Evolutionary conservation across 495 filamentous ascomycete species (phyloP).

Genomic region (Antarctomyces pellizariae): DNA sequence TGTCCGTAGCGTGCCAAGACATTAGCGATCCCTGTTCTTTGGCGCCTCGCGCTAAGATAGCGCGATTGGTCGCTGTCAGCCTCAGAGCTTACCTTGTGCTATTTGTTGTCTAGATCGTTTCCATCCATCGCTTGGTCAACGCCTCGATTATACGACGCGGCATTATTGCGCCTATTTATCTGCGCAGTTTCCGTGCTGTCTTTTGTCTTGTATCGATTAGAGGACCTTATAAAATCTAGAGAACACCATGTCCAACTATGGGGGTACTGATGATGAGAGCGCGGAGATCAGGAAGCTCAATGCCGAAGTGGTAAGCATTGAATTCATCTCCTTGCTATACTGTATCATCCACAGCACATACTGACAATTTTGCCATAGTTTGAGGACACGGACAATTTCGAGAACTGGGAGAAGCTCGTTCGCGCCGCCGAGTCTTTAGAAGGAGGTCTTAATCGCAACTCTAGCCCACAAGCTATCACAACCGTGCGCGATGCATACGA

Average conservation of each 20-base stretch:
- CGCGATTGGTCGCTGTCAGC: no score
- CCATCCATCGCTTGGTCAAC: no score
- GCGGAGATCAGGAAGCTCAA: constrained; percentile 61
- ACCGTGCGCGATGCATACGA: constrained; percentile 71
- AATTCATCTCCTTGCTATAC: constrained; percentile 4
- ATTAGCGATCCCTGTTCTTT: neutral
- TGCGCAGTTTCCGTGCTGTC: constrained; percentile 4
- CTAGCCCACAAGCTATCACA: constrained; percentile 78
- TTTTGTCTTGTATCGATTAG: constrained; percentile 13
- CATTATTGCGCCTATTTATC: no score
- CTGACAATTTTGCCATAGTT: constrained; percentile 17
- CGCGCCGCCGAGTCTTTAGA: constrained; percentile 63
- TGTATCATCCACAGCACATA: neutral
- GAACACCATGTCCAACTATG: constrained; percentile 49
- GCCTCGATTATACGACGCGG: constrained; percentile 2
- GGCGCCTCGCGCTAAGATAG: no score
- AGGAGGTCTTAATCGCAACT: constrained; percentile 87
- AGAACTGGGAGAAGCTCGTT: constrained; percentile 86
- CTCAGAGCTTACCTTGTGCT: no score
- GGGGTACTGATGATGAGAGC: constrained; percentile 66
- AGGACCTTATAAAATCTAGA: constrained; percentile 25
- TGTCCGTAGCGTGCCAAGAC: constrained; percentile 3
- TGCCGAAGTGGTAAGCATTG: constrained; percentile 56
- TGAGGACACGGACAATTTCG: constrained; percentile 76
- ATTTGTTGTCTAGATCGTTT: no score